Conservation (phyloP, 495 filamentous ascomycete genomes). For the Lepidopterella palustris region DNA sequence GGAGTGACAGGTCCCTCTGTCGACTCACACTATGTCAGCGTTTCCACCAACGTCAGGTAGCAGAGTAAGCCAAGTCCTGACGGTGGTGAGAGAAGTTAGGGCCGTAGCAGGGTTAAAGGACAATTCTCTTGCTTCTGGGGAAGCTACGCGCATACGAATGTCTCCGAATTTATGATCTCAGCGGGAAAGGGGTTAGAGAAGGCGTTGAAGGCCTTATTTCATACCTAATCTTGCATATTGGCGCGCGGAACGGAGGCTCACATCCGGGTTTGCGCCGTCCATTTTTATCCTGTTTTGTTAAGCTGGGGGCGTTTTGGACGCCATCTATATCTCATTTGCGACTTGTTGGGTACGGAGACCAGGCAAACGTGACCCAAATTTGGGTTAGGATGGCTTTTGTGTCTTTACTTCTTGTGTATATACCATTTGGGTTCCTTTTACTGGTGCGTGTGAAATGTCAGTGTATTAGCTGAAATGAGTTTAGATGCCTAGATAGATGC, state of each 20-base stretch:
- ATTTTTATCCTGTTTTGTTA: background rate
- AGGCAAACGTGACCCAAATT: background rate
- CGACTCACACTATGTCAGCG: background rate
- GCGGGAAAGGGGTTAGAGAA: background rate
- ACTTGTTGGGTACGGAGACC: background rate
- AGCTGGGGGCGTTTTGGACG: background rate
- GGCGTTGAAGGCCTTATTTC: background rate
- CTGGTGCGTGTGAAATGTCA: background rate
- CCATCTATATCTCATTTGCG: background rate
- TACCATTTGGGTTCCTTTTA: background rate
- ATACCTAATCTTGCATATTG: background rate
- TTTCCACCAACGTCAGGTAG: constrained; percentile 2
- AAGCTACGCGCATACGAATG: background rate
- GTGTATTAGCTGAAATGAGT: too few relatives aligned
- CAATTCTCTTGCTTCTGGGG: background rate
- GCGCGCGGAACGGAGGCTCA: background rate
- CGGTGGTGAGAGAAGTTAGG: background rate
- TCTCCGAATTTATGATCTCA: constrained; percentile 2
- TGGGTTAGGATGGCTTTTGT: background rate
- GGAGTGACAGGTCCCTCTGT: background rate
- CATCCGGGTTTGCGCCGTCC: background rate
- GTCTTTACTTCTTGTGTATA: background rate
- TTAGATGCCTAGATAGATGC: background rate
- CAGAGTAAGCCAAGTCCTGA: background rate
- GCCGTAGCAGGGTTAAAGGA: background rate